Evolutionary conservation across 805 yeast genomes (phyloP).

Genomic region (Sungouiozyma ichnusensis): DNA sequence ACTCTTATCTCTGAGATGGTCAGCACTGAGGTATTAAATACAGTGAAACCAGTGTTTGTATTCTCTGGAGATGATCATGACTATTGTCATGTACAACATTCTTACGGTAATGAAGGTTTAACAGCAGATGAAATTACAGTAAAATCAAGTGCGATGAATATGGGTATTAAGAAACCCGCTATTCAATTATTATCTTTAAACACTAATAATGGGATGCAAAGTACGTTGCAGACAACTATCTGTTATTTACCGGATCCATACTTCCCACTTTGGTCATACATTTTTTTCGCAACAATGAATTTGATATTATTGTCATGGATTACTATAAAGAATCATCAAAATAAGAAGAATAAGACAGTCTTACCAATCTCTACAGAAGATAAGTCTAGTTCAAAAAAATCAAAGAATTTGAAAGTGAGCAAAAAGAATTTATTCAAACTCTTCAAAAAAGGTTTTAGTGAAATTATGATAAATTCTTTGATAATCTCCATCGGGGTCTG

Average conservation of each 20-base stretch:
- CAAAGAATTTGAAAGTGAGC: neutral
- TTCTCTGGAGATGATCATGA: constrained; percentile 98
- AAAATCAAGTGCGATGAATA: constrained; percentile 85
- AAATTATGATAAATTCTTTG: neutral
- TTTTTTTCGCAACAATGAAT: constrained; percentile 5
- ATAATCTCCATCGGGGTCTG: neutral
- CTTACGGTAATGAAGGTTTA: constrained; percentile 18
- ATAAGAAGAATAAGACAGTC: neutral
- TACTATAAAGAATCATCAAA: neutral
- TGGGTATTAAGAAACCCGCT: constrained; percentile 82
- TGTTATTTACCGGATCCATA: constrained; percentile 52
- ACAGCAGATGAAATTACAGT: constrained; percentile 69
- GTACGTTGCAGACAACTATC: constrained; percentile 32
- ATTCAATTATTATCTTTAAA: constrained; percentile 67
- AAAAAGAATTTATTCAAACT: neutral
- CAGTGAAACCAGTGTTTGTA: constrained; percentile 53
- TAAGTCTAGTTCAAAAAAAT: neutral
- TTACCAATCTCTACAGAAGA: neutral
- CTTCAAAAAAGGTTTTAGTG: neutral
- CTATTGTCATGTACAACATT: constrained; percentile 70
- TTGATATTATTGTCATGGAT: neutral
- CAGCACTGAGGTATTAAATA: constrained; percentile 46
- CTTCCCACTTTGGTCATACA: constrained; percentile 31
- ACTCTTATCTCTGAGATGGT: constrained; percentile 64
- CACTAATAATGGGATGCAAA: constrained; percentile 29